These are phyloP conservation scores for Myxozyma kluyveri DNA, from an alignment of 805 yeast genomes.

Conservation along the genomic window DNA sequence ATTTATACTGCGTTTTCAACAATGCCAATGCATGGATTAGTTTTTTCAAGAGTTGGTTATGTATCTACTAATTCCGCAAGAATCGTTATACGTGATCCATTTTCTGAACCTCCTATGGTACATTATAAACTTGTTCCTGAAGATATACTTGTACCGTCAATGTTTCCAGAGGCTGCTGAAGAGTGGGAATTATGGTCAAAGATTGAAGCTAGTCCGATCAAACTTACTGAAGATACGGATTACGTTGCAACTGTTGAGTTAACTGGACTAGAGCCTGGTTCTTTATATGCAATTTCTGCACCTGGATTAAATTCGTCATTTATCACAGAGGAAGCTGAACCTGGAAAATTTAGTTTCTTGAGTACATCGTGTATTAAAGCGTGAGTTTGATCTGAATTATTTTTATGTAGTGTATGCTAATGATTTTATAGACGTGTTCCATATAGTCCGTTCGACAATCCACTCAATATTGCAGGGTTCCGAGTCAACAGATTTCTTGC, in stretches of 20 bases:
- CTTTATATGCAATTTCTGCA: constrained; percentile 18
- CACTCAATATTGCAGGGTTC: constrained; percentile 26
- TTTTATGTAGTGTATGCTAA: neutral
- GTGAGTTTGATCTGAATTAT: too few species aligned
- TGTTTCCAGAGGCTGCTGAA: neutral
- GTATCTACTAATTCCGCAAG: constrained; percentile 22
- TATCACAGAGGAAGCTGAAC: constrained; percentile 14
- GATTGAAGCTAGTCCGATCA: neutral
- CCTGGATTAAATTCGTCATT: constrained; percentile 25
- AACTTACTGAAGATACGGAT: constrained; percentile 15
- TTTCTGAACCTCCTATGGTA: constrained; percentile 4
- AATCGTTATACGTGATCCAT: constrained; percentile 24
- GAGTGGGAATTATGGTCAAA: constrained; percentile 4
- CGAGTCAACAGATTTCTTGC: constrained; percentile 9
- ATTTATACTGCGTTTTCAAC: constrained; percentile 19
- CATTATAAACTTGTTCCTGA: constrained; percentile 8
- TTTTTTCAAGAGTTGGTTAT: constrained; percentile 26
- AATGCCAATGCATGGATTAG: constrained; percentile 20
- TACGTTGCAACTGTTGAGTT: constrained; percentile 17
- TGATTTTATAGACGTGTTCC: constrained; percentile 23
- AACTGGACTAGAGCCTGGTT: constrained; percentile 16
- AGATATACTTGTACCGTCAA: neutral
- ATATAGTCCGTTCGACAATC: constrained; percentile 27
- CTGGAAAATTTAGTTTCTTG: constrained; percentile 27
- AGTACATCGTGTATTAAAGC: constrained; percentile 32